Evolutionary conservation across 1,139 yeast genomes (phyloP).

Genomic region (Martiniozyma asiatica): DNA sequence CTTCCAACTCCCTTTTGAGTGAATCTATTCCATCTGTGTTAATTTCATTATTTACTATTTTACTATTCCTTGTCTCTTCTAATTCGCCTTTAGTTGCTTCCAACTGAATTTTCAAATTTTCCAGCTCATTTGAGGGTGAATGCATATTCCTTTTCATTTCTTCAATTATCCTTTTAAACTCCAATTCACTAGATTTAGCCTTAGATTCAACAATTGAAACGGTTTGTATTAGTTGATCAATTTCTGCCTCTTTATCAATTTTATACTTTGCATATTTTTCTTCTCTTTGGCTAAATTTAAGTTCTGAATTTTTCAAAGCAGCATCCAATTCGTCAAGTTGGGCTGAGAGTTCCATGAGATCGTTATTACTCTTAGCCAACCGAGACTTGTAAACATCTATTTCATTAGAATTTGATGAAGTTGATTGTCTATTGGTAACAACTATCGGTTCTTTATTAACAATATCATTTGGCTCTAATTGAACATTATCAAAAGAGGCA

Average conservation of each 20-base stretch:
- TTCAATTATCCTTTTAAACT: too few species aligned
- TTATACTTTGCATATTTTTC: slow-evolving; percentile 31
- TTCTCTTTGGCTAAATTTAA: slow-evolving; percentile 32
- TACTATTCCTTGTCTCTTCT: slow-evolving; percentile 1
- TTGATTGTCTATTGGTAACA: too few species aligned
- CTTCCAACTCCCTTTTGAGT: slow-evolving; percentile 4
- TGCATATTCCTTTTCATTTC: too few species aligned
- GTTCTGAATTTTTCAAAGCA: slow-evolving; percentile 33
- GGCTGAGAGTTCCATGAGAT: slow-evolving; percentile 27
- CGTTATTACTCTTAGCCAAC: too few species aligned
- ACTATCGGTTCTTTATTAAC: too few species aligned
- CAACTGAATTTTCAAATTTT: too few species aligned
- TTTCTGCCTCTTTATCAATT: slow-evolving; percentile 37
- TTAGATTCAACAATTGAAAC: slow-evolving; percentile 38
- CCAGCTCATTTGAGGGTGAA: too few species aligned
- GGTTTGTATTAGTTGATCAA: slow-evolving; percentile 47
- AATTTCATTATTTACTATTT: neutral
- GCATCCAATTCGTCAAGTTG: slow-evolving; percentile 38
- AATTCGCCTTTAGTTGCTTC: slow-evolving; percentile 9
- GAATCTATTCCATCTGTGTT: slow-evolving; percentile 6
- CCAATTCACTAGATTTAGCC: slow-evolving; percentile 23
- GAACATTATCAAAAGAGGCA: too few species aligned
- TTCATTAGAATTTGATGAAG: neutral
- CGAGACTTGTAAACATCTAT: too few species aligned
- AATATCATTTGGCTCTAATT: too few species aligned